Evolutionary conservation across 805 yeast genomes (phyloP).

Genomic region (Metschnikowia bowlesiae): DNA sequence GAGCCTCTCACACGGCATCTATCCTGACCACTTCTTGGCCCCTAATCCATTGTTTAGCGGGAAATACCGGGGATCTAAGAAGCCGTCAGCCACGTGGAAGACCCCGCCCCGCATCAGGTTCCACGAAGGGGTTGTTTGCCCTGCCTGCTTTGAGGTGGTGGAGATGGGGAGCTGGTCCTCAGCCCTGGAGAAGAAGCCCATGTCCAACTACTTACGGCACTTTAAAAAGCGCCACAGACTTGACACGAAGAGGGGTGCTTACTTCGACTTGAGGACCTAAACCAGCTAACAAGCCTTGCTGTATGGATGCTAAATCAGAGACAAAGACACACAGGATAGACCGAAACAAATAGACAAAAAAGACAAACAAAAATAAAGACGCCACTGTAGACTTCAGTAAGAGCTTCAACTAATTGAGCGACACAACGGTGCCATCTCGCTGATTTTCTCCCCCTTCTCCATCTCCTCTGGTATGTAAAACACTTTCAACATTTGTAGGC

Average conservation of each 20-base stretch:
- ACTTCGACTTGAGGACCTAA: conserved; percentile 4
- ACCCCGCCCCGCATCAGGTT: conserved; percentile 20
- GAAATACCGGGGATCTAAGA: conserved; percentile 19
- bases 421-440: too few species aligned
- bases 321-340: too few species aligned
- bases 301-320: background rate
- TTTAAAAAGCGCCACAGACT: conserved; percentile 15
- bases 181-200: conserved; percentile 14
- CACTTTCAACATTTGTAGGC: conserved; percentile 29
- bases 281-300: conserved; percentile 1
- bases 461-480: background rate
- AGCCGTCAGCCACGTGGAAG: conserved; percentile 14
- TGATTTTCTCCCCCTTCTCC: too few species aligned
- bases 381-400: background rate
- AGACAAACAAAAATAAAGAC: background rate
- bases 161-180: conserved; percentile 19
- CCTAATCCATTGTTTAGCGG: conserved; percentile 28
- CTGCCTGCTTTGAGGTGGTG: conserved; percentile 23
- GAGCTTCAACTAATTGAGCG: too few species aligned
- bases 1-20: conserved; percentile 31
- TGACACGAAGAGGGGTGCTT: conserved; percentile 6
- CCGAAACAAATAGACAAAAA: too few species aligned
- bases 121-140: conserved; percentile 28
- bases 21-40: conserved; percentile 23
- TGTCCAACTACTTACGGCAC: conserved; percentile 17